Evolutionary conservation across 2,329 filamentous ascomycete genomes (phyloP).

Genomic region (Aschersonia sp.): DNA sequence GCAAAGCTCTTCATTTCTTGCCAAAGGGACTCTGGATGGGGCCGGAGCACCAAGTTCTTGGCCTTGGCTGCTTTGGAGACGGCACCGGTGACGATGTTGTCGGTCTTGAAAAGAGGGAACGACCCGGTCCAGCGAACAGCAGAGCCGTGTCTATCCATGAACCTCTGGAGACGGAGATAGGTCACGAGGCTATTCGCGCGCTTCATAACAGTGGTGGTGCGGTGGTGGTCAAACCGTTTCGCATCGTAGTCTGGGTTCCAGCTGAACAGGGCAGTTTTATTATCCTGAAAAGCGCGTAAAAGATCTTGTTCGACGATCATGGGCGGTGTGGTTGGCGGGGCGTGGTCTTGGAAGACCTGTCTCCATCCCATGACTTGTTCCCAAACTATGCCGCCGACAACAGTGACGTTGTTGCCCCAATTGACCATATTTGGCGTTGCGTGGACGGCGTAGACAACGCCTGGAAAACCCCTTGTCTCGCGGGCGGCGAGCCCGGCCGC

Average conservation of each 20-base stretch:
- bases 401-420: background rate
- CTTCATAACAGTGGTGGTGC: background rate
- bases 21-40: background rate
- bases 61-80: background rate
- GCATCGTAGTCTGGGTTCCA: too few species aligned
- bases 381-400: constrained; percentile 1
- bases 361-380: background rate
- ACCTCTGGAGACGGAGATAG: background rate
- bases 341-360: background rate
- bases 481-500: background rate
- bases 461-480: background rate
- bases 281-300: too few species aligned
- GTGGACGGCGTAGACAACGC: background rate
- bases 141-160: background rate
- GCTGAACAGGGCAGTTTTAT: too few species aligned
- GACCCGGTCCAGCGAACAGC: background rate
- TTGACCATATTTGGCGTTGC: background rate
- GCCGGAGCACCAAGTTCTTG: background rate
- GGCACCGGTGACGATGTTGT: background rate
- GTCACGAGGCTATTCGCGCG: background rate
- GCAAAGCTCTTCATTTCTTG: too few species aligned
- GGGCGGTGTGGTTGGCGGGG: background rate
- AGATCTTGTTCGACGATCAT: background rate
- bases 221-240: too few species aligned
- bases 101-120: background rate